Evolutionary conservation across 352 stramenopile genomes (phyloP).

Genomic region (Phytopythium boreale): DNA sequence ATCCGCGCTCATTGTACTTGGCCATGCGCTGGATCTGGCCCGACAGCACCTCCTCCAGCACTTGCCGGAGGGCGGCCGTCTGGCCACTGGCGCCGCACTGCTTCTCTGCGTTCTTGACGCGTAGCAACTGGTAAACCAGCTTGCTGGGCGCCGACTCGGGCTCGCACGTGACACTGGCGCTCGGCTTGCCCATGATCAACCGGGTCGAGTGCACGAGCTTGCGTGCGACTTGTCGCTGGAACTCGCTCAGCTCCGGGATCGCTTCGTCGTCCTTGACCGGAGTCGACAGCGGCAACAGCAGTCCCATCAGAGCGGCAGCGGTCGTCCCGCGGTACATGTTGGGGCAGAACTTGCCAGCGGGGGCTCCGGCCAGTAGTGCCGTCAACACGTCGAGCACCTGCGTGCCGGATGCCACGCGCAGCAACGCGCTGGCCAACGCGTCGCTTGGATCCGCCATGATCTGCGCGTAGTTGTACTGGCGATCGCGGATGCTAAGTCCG

Average conservation of each 20-base stretch:
- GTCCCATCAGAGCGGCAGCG: slow-evolving; percentile 40
- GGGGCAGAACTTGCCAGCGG: slow-evolving; percentile 50
- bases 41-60: slow-evolving; percentile 54
- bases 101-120: slow-evolving; percentile 13
- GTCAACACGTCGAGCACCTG: slow-evolving; percentile 69
- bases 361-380: slow-evolving; percentile 47
- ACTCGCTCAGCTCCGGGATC: slow-evolving; percentile 29
- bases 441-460: slow-evolving; percentile 51
- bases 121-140: slow-evolving; percentile 54
- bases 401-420: slow-evolving; percentile 48
- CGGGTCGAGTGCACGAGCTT: slow-evolving; percentile 59
- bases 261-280: slow-evolving; percentile 15
- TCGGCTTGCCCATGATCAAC: slow-evolving; percentile 31
- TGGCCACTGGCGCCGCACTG: neutral
- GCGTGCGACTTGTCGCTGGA: slow-evolving; percentile 39
- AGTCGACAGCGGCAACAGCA: slow-evolving; percentile 21
- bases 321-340: slow-evolving; percentile 73
- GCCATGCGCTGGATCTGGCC: slow-evolving; percentile 46
- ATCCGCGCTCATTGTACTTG: slow-evolving; percentile 46
- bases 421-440: slow-evolving; percentile 34
- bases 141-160: slow-evolving; percentile 51
- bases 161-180: slow-evolving; percentile 19
- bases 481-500: slow-evolving; percentile 38
- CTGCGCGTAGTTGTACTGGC: slow-evolving; percentile 66
- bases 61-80: slow-evolving; percentile 13